Conservation (phyloP, 306 rosid species). For the Dicorynia guianensis region DNA sequence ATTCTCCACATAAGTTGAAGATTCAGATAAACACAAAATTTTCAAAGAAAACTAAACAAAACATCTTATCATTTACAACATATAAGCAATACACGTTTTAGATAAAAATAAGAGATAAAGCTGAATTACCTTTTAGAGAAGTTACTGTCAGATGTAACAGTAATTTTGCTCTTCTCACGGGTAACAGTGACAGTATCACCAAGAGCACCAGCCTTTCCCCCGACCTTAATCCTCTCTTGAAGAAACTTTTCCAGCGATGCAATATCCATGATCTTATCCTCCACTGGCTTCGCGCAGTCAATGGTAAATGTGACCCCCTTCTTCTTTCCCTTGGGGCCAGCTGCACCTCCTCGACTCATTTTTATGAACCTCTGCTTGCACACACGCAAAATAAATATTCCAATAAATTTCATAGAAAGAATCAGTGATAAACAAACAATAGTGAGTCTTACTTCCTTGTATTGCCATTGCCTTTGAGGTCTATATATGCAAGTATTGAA, state of each 20-base stretch:
- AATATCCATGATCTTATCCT: slow-evolving; percentile 97
- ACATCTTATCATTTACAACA: too few species aligned
- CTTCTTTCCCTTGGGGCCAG: slow-evolving; percentile 92
- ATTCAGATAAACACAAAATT: too few species aligned
- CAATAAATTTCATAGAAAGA: background rate
- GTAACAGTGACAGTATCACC: slow-evolving; percentile 75
- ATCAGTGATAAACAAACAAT: background rate
- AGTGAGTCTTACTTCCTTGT: background rate
- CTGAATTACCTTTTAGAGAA: slow-evolving; percentile 77
- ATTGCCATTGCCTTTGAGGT: background rate
- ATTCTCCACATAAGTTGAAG: too few species aligned
- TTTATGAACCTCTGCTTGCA: slow-evolving; percentile 26
- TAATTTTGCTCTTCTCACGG: slow-evolving; percentile 77
- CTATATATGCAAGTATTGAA: background rate
- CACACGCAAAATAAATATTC: background rate
- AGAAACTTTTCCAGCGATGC: slow-evolving; percentile 95
- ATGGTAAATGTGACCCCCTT: slow-evolving; percentile 82
- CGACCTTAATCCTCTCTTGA: slow-evolving; percentile 94
- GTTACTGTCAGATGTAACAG: slow-evolving; percentile 75
- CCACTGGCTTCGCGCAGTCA: slow-evolving; percentile 93
- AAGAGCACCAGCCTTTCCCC: slow-evolving; percentile 95
- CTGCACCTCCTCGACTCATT: slow-evolving; percentile 87
- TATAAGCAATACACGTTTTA: too few species aligned
- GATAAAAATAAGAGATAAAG: too few species aligned
- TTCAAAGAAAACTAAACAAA: too few species aligned